Evolutionary conservation across 2,329 filamentous ascomycete genomes (phyloP).

Genomic region (Pseudogymnoascus sp.): DNA sequence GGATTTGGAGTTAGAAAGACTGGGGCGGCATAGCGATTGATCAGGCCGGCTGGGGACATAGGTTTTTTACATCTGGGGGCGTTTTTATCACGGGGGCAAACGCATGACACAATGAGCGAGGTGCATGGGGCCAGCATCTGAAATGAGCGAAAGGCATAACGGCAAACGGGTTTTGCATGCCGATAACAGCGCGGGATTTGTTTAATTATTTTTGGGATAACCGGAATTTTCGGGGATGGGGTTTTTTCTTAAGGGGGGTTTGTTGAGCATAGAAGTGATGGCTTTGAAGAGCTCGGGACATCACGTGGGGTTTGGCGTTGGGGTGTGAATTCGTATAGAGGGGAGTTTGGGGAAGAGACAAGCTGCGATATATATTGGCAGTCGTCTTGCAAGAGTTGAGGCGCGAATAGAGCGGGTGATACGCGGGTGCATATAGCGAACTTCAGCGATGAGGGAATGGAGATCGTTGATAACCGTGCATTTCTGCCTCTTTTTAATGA

Average conservation of each 20-base stretch:
- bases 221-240: not conserved
- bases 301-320: slow-evolving; percentile 9
- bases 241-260: not conserved
- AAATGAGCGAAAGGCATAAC: not conserved
- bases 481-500: not conserved
- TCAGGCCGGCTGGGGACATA: not conserved
- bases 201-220: not conserved
- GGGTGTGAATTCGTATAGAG: not conserved
- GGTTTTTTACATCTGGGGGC: not conserved
- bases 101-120: not conserved
- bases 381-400: not conserved
- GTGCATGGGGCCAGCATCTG: not conserved
- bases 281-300: slow-evolving; percentile 11
- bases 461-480: not conserved
- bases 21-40: not conserved
- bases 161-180: not conserved
- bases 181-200: not conserved
- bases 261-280: slow-evolving; percentile 7
- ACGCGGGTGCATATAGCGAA: not conserved
- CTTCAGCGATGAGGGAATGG: not conserved
- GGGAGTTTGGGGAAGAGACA: not conserved
- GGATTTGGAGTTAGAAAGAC: not conserved
- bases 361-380: not conserved
- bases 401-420: not conserved
- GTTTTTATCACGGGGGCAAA: not conserved